A percentile compares a stretch with the other conserved stretches of the same genome.
These are phyloP conservation scores for Penicillium canescens DNA, from an alignment of 495 filamentous ascomycete species.

Conservation along the genomic window DNA sequence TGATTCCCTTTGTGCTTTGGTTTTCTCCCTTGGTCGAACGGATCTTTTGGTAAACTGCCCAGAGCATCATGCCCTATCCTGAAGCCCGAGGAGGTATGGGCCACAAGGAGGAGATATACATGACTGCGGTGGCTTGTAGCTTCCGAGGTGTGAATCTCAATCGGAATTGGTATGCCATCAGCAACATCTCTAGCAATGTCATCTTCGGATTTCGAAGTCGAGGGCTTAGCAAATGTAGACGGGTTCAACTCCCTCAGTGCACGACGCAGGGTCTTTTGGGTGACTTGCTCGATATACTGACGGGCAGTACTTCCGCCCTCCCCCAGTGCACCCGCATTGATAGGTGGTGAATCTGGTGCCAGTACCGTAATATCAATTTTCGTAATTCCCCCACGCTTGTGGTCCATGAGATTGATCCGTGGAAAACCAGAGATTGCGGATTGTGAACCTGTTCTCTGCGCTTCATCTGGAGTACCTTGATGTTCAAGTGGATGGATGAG, in stretches of 20 bases:
- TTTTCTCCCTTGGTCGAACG: neutral
- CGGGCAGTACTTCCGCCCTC: conserved; percentile 8
- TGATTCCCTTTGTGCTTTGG: conserved; percentile 5
- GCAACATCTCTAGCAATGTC: neutral
- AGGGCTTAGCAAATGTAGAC: conserved; percentile 7
- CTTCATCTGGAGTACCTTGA: neutral
- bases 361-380: conserved; percentile 63
- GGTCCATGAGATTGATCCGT: conserved; percentile 24
- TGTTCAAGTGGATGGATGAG: conserved; percentile 52
- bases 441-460: neutral
- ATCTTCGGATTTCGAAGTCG: neutral
- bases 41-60: neutral
- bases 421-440: conserved; percentile 33
- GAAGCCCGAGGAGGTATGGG: conserved; percentile 59
- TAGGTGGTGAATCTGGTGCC: conserved; percentile 36
- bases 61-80: conserved; percentile 69
- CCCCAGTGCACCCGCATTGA: neutral
- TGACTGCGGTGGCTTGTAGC: conserved; percentile 60
- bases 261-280: conserved; percentile 9
- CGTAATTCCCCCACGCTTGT: conserved; percentile 48
- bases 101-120: conserved; percentile 73
- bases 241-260: conserved; percentile 5
- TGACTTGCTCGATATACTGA: conserved; percentile 12
- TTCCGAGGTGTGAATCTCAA: conserved; percentile 48
- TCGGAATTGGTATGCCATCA: conserved; percentile 34